phyloP scores from a whole-genome alignment of 2,329 filamentous ascomycete genomes.

The Tolypocladium tropicale region DNA sequence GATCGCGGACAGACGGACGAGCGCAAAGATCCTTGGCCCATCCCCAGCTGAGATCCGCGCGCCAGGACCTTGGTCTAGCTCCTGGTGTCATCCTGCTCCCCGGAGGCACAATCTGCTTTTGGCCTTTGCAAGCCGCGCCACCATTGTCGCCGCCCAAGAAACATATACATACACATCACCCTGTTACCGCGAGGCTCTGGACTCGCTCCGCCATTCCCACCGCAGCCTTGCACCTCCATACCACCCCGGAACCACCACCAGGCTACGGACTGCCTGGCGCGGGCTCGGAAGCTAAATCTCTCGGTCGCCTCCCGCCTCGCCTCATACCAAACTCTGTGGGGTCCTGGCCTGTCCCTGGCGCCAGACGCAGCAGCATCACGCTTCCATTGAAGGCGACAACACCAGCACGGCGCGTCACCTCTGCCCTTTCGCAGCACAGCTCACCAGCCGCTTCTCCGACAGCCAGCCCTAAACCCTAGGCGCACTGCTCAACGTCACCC shows the following conservation, averaged over 20 bases:
- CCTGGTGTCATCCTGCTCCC: conserved; percentile 4
- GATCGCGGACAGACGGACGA: conserved; percentile 9
- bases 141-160: conserved; percentile 21
- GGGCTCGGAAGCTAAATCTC: conserved; percentile 19
- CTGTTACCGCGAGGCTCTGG: conserved; percentile 18
- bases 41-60: conserved; percentile 11
- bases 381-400: conserved; percentile 16
- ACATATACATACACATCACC: conserved; percentile 20
- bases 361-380: conserved; percentile 22
- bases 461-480: conserved; percentile 1
- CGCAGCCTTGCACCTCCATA: conserved; percentile 15
- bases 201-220: conserved; percentile 6
- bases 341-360: conserved; percentile 23
- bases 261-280: conserved; percentile 16
- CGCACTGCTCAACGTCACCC: conserved; percentile 9
- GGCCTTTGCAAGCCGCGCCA: conserved; percentile 7
- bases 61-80: conserved; percentile 7
- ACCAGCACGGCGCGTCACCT: background rate
- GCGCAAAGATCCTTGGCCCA: conserved; percentile 12
- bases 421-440: conserved; percentile 3
- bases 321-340: conserved; percentile 18
- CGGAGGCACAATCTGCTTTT: conserved; percentile 3
- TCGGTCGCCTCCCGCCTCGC: conserved; percentile 14
- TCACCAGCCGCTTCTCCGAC: conserved; percentile 4
- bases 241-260: conserved; percentile 13